Percentiles rank a stretch among this genome's conserved stretches.
These are phyloP conservation scores for Lyophyllum semitale DNA, from an alignment of 768 basidiomycete genomes.

Conservation along the genomic window DNA sequence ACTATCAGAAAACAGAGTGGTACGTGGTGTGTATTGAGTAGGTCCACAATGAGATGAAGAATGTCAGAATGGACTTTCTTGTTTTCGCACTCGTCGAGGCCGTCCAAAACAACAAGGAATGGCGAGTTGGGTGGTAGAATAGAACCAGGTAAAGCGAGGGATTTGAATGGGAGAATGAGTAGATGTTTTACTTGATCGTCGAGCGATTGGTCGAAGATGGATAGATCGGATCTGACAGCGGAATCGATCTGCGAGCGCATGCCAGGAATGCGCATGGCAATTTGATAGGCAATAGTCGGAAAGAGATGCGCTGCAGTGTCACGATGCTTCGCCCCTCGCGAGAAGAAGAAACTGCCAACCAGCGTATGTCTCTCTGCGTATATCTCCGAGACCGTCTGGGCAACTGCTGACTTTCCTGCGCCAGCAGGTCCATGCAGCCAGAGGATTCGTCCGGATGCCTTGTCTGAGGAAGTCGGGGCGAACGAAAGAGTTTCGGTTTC, in stretches of 20 bases:
- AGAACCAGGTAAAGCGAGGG: not conserved
- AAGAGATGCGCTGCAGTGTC: constrained; percentile 19
- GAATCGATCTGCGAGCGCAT: not conserved
- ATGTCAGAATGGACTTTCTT: not conserved
- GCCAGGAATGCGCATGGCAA: constrained; percentile 10
- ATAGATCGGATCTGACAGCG: constrained; percentile 4
- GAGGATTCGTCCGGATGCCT: not conserved
- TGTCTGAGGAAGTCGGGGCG: not conserved
- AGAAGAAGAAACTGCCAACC: constrained; percentile 34
- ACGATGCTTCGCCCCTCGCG: constrained; percentile 22
- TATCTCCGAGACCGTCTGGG: constrained; percentile 17
- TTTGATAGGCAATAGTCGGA: constrained; percentile 26
- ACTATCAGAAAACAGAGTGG: constrained; percentile 9
- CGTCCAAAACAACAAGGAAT: constrained; percentile 12
- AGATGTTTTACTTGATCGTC: constrained; percentile 11
- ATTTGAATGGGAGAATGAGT: not conserved
- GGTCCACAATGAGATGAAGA: not conserved
- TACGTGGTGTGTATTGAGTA: not conserved
- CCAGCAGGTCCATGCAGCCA: constrained; percentile 20
- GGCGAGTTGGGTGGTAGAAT: not conserved
- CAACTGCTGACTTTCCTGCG: constrained; percentile 21
- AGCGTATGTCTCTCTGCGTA: constrained; percentile 16
- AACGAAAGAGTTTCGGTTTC: no score
- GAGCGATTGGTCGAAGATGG: not conserved
- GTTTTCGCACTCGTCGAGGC: constrained; percentile 14